Evolutionary conservation across 176 grass and related monocot genomes (phyloP), one percentile per base, ranked within the genome.

Genomic region (Avena sativa): DNA sequence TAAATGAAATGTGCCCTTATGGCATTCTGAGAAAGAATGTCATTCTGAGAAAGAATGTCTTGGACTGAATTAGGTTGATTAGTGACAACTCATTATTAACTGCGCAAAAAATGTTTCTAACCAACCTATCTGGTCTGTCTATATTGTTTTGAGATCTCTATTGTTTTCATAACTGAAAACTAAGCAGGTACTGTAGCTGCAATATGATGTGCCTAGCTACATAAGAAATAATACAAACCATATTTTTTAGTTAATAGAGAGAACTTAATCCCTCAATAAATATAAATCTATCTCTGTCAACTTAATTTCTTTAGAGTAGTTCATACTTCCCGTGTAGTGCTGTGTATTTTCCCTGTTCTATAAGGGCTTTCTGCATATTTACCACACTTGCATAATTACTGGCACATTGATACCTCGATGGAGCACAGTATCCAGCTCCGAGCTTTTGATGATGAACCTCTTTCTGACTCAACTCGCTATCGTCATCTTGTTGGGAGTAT

Each of bases 1-100:
- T 40, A 72, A 83, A 72, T 83, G 50, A 70, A 79, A 53, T 69
- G 26, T 17, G 25, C 12, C 46, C 47, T 19, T 38, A 67, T 83
- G 17, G 60, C n/a, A 40, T 82, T 81, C 16, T 76, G 58, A 67
- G 58, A 76, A 87, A n/a, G 50, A 2, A 81, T 77, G 68, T 76
- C 34, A 32, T 32, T 32, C 30, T 32, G 30, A 32, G 58, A 76
- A 87, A n/a, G 50, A 2, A 81, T 77, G 68, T 76, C 34, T 58
- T 64, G 30, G 36, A 56, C 60, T 25, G 15, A 55, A 50, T 66
- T 67, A 26, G 48, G 7, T 25, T 81, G 70, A 65, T 75, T 65
- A 63, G 15, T 68, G 65, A 21, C 3, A 69, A 44, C 15, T 65
- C 46, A 38, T 65, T 51, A 65, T 20, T 64, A 56, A 32, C 1